Evolutionary conservation across 208 protist genomes (phyloP), one percentile per base, ranked within the genome.

Genomic region (Strigomonas culicis): DNA sequence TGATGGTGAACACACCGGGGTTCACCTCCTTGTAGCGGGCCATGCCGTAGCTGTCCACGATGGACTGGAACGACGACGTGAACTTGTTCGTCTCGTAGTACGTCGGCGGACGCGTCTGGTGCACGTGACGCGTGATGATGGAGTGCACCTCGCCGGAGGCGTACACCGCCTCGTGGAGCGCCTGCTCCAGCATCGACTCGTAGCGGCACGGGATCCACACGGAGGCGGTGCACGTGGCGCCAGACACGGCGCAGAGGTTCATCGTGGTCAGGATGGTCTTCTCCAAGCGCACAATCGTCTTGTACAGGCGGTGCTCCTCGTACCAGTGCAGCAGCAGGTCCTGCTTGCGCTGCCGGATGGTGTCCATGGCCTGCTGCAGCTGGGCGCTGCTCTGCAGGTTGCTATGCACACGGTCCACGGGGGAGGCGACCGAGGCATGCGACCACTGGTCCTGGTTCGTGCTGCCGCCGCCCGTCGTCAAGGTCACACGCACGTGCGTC

Each of bases 41-140:
- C 63, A 96, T 84, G 75, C 98, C 98, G 81, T 99, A 99, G 39
- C 98, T 93, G 74, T 99, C 96, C 22, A 99, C 95, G 69, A 99
- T 98, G 27, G 68, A 57, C 81, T 99, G 98, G 76, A 99, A 99
- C 6, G 77, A 88, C 1, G 55, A 36, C 46, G 95, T 99, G 67
- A 99, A 98, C 62, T 93, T 90, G 80, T 98, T 98, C 4, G 90
- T 97, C 57, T 90, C 75, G 73, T 99, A 98, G 76, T 84, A 97
- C 28, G 99, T 99, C 13, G 99, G 99, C 47, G 98, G 98, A 41
- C 86, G 78, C 62, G 78, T 69, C 63, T 84, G 69, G 22, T 85
- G 80, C 11, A 58, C 51, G 49, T 98, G 68, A 11, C 74, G 70
- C 30, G 92, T 88, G 19, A 98, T 21, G 27, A 99, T 89, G 2